These are phyloP conservation scores for Zychaea mexicana DNA, from an alignment of 371 early-diverging fungal species.

Conservation along the genomic window DNA sequence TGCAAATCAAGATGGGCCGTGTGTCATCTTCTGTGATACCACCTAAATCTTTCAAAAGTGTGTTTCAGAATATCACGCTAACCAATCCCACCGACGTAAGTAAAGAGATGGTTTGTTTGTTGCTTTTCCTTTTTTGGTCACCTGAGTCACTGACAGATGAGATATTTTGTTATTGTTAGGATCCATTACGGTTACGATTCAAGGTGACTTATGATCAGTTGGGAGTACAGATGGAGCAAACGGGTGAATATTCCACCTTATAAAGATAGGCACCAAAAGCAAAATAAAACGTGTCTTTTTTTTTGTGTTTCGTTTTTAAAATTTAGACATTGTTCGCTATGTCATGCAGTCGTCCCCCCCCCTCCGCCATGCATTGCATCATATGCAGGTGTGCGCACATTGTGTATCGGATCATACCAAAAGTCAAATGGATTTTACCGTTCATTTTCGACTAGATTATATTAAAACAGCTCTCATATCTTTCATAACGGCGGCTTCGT, in stretches of 20 bases:
- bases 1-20: slow-evolving; percentile 69
- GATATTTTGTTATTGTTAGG: slow-evolving; percentile 30
- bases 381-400: too few relatives aligned
- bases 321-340: too few relatives aligned
- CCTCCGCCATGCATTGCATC: too few relatives aligned
- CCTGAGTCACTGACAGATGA: background rate
- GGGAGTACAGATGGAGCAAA: slow-evolving; percentile 72
- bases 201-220: slow-evolving; percentile 69
- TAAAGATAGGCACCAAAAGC: too few relatives aligned
- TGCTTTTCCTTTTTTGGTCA: background rate
- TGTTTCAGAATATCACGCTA: slow-evolving; percentile 57
- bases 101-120: background rate
- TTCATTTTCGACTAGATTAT: too few relatives aligned
- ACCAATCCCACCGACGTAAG: slow-evolving; percentile 54
- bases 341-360: too few relatives aligned
- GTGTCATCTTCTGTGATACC: slow-evolving; percentile 58
- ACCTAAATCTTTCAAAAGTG: slow-evolving; percentile 58
- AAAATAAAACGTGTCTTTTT: too few relatives aligned
- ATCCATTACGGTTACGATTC: slow-evolving; percentile 67
- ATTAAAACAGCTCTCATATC: too few relatives aligned
- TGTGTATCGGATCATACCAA: too few relatives aligned
- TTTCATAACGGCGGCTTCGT: too few relatives aligned
- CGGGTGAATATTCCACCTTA: slow-evolving; percentile 69
- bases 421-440: too few relatives aligned
- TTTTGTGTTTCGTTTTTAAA: too few relatives aligned